phyloP scores from a whole-genome alignment of 345 rosid genomes.

The Pistacia vera region DNA sequence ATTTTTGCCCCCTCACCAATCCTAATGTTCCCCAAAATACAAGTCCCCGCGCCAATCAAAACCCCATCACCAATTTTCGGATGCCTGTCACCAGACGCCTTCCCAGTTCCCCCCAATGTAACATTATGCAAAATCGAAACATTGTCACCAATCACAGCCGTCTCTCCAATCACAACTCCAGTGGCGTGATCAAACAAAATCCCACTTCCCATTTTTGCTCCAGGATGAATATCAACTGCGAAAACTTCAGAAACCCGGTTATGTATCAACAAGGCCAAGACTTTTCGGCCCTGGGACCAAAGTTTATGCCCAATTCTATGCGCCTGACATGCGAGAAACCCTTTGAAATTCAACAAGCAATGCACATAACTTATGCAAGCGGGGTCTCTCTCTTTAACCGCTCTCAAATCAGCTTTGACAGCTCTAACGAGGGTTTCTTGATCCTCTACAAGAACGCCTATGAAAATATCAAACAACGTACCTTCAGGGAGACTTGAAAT shows the following conservation, averaged over 20 bases:
- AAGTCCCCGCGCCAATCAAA: slow-evolving; percentile 89
- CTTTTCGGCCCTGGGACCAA: slow-evolving; percentile 63
- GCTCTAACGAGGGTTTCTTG: slow-evolving; percentile 44
- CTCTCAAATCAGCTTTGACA: slow-evolving; percentile 64
- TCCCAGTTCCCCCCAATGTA: slow-evolving; percentile 92
- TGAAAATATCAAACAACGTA: slow-evolving; percentile 64
- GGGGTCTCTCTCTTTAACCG: slow-evolving; percentile 79
- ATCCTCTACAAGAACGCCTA: slow-evolving; percentile 51
- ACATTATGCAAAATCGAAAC: slow-evolving; percentile 92
- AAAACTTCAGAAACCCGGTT: slow-evolving; percentile 75
- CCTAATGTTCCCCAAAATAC: slow-evolving; percentile 80
- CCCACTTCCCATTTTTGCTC: slow-evolving; percentile 78
- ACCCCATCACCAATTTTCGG: slow-evolving; percentile 98
- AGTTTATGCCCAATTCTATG: slow-evolving; percentile 80
- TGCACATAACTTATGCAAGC: slow-evolving; percentile 80
- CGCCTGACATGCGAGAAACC: slow-evolving; percentile 77
- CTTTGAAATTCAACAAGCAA: slow-evolving; percentile 79
- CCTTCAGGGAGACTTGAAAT: slow-evolving; percentile 56
- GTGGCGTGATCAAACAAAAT: slow-evolving; percentile 86
- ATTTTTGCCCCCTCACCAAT: slow-evolving; percentile 97
- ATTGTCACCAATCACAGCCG: slow-evolving; percentile 86
- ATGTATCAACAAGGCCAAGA: slow-evolving; percentile 72
- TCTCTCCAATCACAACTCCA: slow-evolving; percentile 83
- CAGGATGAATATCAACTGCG: slow-evolving; percentile 94
- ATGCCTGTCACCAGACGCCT: slow-evolving; percentile 79